Evolutionary conservation across 2,329 filamentous ascomycete genomes (phyloP).

Genomic region (Aureobasidium uvarum): DNA sequence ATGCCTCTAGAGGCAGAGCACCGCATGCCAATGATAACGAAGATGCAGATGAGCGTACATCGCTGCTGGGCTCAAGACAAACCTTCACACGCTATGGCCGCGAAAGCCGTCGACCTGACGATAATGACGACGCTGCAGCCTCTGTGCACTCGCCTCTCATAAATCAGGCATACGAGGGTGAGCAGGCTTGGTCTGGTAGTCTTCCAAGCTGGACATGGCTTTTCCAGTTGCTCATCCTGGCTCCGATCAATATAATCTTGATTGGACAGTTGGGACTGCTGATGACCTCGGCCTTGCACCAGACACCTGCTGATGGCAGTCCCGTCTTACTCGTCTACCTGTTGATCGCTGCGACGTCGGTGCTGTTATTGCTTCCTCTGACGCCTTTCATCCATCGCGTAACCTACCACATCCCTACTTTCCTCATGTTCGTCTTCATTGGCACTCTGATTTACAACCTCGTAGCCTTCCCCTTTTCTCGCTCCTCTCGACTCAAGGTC

Average conservation of each 20-base stretch:
- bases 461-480: conserved; percentile 81
- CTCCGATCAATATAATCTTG: conserved; percentile 73
- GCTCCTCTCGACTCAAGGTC: conserved; percentile 74
- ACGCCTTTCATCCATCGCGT: conserved; percentile 85
- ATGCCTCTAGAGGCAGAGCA: conserved; percentile 27
- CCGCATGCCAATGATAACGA: conserved; percentile 43
- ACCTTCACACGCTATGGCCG: conserved; percentile 30
- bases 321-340: conserved; percentile 70
- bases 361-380: conserved; percentile 71
- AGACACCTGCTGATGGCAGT: conserved; percentile 83
- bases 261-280: conserved; percentile 73
- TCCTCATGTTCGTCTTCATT: conserved; percentile 69
- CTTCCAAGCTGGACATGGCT: conserved; percentile 86
- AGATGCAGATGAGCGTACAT: conserved; percentile 56
- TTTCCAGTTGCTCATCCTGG: conserved; percentile 76
- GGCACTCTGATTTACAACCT: conserved; percentile 84
- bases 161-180: conserved; percentile 58
- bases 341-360: conserved; percentile 63
- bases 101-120: conserved; percentile 26
- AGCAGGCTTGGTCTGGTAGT: conserved; percentile 80
- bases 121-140: conserved; percentile 32
- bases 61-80: conserved; percentile 46
- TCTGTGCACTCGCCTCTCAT: conserved; percentile 33
- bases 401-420: conserved; percentile 74
- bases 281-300: conserved; percentile 67